Percentiles rank a stretch among this genome's conserved stretches.
Conservation (phyloP, 129 eudicot genomes). For the Arctium minus region DNA sequence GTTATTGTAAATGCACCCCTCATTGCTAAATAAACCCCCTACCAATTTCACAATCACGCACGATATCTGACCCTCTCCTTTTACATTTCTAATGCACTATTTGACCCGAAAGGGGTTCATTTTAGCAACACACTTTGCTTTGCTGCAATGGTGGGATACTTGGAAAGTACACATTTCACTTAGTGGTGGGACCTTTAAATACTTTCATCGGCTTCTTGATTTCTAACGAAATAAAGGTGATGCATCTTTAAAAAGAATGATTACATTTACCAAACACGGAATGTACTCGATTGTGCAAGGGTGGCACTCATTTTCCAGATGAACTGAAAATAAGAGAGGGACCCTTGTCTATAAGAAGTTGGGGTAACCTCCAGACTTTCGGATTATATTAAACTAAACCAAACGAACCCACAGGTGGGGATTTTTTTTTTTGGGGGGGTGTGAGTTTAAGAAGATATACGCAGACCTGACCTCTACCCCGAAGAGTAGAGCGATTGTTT, state of each 20-base stretch:
- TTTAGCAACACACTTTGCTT: constrained; percentile 13
- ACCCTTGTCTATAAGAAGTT: not conserved
- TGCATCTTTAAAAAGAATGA: constrained; percentile 28
- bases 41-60: not conserved
- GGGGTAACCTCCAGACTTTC: not conserved
- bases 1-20: no score
- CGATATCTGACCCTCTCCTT: not conserved
- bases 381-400: not conserved
- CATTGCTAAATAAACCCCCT: not conserved
- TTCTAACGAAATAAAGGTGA: constrained; percentile 12
- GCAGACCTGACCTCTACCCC: not conserved
- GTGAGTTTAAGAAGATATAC: not conserved
- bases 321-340: not conserved
- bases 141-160: constrained; percentile 12
- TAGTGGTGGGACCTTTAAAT: constrained; percentile 29
- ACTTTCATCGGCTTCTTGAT: constrained; percentile 7
- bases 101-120: not conserved
- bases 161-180: constrained; percentile 16
- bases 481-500: no score
- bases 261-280: constrained; percentile 23
- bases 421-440: not conserved
- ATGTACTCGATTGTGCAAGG: constrained; percentile 5
- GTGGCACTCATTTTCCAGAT: constrained; percentile 13
- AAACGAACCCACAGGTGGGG: not conserved
- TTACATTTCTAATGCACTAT: no score